Evolutionary conservation across 1,139 yeast genomes (phyloP).

Genomic region (Pichia sp.): DNA sequence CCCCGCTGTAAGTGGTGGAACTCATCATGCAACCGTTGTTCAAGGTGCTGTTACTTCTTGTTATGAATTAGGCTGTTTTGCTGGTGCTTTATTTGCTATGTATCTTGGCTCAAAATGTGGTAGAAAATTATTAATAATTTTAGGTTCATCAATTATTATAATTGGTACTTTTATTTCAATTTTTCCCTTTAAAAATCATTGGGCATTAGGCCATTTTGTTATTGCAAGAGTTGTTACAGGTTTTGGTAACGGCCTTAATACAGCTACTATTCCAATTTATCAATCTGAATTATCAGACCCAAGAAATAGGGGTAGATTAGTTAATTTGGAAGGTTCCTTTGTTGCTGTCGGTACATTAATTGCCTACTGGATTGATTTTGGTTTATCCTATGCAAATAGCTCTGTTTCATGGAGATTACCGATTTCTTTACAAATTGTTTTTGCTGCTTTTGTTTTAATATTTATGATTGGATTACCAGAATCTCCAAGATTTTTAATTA

Average conservation of each 20-base stretch:
- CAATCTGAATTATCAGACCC: conserved; percentile 75
- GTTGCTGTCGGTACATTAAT: conserved; percentile 41
- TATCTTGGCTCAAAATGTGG: conserved; percentile 59
- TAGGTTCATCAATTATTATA: conserved; percentile 54
- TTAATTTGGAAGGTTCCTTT: conserved; percentile 59
- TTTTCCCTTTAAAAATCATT: conserved; percentile 43
- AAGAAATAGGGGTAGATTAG: conserved; percentile 65
- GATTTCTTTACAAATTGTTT: conserved; percentile 40
- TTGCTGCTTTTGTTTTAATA: conserved; percentile 33
- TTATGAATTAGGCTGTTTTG: conserved; percentile 72
- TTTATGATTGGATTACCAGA: conserved; percentile 36
- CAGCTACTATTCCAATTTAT: conserved; percentile 78
- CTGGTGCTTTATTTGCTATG: conserved; percentile 62
- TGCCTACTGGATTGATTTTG: conserved; percentile 79
- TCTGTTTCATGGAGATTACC: conserved; percentile 48
- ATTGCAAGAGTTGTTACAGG: conserved; percentile 62
- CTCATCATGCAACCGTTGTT: conserved; percentile 36
- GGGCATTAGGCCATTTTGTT: conserved; percentile 46
- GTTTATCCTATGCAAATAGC: conserved; percentile 49
- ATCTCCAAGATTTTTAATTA: conserved; percentile 72
- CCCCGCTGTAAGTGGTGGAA: conserved; percentile 43
- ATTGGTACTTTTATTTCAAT: conserved; percentile 61
- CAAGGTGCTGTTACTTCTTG: conserved; percentile 70
- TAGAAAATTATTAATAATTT: conserved; percentile 56
- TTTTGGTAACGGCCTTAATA: conserved; percentile 69